Evolutionary conservation across 164 flowering plant species (phyloP), one percentile per base, ranked within the genome.

Genomic region (Protea cynaroides): DNA sequence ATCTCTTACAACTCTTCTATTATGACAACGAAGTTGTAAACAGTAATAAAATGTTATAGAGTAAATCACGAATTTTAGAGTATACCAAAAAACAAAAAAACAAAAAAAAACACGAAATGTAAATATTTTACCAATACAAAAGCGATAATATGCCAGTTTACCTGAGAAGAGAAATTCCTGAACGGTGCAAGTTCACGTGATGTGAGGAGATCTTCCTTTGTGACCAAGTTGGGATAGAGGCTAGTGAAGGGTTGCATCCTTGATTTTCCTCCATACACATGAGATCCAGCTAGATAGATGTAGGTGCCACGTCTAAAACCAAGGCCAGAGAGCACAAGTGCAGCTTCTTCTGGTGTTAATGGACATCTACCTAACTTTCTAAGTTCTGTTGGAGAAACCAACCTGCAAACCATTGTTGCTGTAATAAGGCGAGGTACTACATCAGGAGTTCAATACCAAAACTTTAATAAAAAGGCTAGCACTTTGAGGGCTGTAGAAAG

Each of bases 311-410:
- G 80, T 60, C 75, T 80, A 58, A 82, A 85, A 25, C 96, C 96
- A 66, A 94, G 82, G 43, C 82, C 92, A 34, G 92, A 81, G 19
- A 94, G 96, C 78, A 91, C 81, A 51, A 94, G 90, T 17, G 83
- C 97, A 2, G 97, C 96, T 77, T 94, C 99, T 81, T 94, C 99
- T 43, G 99, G 99, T 64, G 96, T 91, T 74, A 94, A 68, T 58
- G 97, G 99, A 69, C 99, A 94, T 75, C 73, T 88, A 18, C 99
- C 99, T 58, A 70, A 59, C 65, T 71, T 82, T 74, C 97, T 88
- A 62, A 85, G 61, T 53, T 88, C 82, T 50, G 36, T 64, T 58
- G 96, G 76, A 74, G 92, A 77, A 53, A 82, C 67, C 54, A 81
- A 77, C 79, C 97, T 91, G 83, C 72, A 76, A 29, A 68, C 15